Base-by-base conservation (phyloP, 305 asterid genomes). In the Fraxinus sp. region DNA sequence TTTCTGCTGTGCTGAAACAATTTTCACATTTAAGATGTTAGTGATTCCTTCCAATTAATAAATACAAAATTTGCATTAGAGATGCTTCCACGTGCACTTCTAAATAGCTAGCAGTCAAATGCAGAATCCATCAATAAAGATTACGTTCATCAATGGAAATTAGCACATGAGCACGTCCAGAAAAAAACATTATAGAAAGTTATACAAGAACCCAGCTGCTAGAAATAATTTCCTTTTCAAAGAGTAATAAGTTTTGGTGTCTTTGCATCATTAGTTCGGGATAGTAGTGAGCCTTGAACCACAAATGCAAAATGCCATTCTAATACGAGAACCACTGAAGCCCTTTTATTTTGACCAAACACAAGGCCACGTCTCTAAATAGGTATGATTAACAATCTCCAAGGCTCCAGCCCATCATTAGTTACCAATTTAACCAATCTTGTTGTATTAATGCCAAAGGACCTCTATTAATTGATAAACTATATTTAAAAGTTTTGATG, bases 1-100 rank as follows among this genome's bases (percentile, higher is more conserved):
- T 93, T 75, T 91, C 93, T n/a, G 79, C 87, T 81, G 88, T 59
- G 77, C 99, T 95, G 95, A 83, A 89, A 93, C 83, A 84, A 85
- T 82, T 77, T 52, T 83, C 81, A 59, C 74, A 77, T 41, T 35
- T 57, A 76, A 74, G 37, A 75, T 73, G 82, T 83, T 52, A 84
- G 83, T 81, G 11, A 75, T 77, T 77, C 49, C 59, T 57, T 64
- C 78, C 39, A 71, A 72, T 24, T 24, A 33, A 28, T 55, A 52
- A 81, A 55, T 55, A n/a, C 37, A 66, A 78, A 78, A 35, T 14
- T 28, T 14, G 44, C 73, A 52, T 11, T 37, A 68, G 37, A 24
- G 79, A 71, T 3, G 71, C 77, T 14, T 70, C 18, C 24, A 74
- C 77, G 11, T 74, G 76, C 76, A 77, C 59, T 36, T 75, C 46